Evolutionary conservation across 306 rosid genomes (phyloP).

Genomic region (Vigna hirtella): DNA sequence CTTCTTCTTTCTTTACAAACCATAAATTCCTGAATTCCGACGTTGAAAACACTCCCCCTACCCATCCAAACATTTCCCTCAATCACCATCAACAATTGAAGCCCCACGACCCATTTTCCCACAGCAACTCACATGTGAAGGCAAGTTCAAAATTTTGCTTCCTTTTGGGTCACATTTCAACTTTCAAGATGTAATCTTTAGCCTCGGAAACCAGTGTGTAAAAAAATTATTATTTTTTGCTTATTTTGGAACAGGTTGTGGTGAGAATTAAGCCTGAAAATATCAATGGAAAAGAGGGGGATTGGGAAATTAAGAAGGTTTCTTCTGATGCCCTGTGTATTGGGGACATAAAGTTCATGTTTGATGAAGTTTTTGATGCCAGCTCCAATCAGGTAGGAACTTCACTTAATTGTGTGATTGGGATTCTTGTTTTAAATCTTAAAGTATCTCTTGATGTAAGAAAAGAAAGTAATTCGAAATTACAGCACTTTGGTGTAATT

Average conservation of each 20-base stretch:
- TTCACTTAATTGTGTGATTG: conserved; percentile 1
- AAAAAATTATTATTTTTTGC: not conserved
- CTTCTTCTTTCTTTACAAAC: conserved; percentile 25
- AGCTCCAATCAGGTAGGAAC: conserved; percentile 75
- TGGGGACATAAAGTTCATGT: conserved; percentile 61
- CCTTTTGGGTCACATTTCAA: not conserved
- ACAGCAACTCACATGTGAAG: conserved; percentile 53
- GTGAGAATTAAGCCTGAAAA: conserved; percentile 75
- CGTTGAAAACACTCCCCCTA: conserved; percentile 75
- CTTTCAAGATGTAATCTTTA: not conserved
- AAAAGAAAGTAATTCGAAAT: not conserved
- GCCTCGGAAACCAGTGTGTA: not conserved
- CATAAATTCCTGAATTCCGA: conserved; percentile 36
- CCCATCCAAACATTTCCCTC: conserved; percentile 64
- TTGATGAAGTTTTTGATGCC: conserved; percentile 74
- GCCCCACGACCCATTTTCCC: conserved; percentile 44
- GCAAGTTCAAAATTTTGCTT: conserved; percentile 37
- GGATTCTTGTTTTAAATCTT: conserved; percentile 10
- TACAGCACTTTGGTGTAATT: not conserved
- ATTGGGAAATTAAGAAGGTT: conserved; percentile 59
- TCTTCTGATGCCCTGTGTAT: conserved; percentile 62
- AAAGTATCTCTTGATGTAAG: not conserved
- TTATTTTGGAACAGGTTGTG: conserved; percentile 63
- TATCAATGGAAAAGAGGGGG: conserved; percentile 51
- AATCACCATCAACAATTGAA: conserved; percentile 37